phyloP scores from a whole-genome alignment of 140 eudicot species.

The Flaveria floridana region DNA sequence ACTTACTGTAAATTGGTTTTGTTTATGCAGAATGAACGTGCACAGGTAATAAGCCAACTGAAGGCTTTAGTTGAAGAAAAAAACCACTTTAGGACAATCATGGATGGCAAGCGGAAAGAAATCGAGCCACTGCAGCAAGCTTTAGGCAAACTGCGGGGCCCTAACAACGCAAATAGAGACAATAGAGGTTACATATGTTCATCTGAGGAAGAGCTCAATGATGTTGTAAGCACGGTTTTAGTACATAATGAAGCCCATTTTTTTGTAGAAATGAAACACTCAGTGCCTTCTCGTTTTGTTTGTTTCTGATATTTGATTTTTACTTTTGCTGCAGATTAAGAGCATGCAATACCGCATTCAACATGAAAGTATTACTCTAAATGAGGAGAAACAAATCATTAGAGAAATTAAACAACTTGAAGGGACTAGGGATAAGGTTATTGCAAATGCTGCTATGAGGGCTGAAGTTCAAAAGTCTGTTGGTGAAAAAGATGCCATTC shows the following conservation, averaged over 20 bases:
- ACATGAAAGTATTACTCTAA: constrained; percentile 78
- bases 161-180: constrained; percentile 43
- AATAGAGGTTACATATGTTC: constrained; percentile 55
- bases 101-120: constrained; percentile 68
- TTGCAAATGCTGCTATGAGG: constrained; percentile 71
- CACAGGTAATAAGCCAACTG: constrained; percentile 44
- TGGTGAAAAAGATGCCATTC: constrained; percentile 70
- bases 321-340: constrained; percentile 49
- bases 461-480: constrained; percentile 75
- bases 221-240: constrained; percentile 49
- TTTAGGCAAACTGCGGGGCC: constrained; percentile 67
- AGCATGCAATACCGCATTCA: constrained; percentile 79
- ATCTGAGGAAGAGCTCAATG: constrained; percentile 82
- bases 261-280: background rate
- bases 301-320: background rate
- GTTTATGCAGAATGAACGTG: constrained; percentile 47
- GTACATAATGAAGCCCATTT: background rate
- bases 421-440: constrained; percentile 76
- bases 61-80: constrained; percentile 44
- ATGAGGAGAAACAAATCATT: constrained; percentile 83
- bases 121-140: constrained; percentile 82
- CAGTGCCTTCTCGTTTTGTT: background rate
- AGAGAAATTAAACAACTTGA: constrained; percentile 82
- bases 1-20: background rate
- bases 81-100: constrained; percentile 45